Evolutionary conservation across 2,329 filamentous ascomycete species (phyloP).

Genomic region (Diaporthe eres): DNA sequence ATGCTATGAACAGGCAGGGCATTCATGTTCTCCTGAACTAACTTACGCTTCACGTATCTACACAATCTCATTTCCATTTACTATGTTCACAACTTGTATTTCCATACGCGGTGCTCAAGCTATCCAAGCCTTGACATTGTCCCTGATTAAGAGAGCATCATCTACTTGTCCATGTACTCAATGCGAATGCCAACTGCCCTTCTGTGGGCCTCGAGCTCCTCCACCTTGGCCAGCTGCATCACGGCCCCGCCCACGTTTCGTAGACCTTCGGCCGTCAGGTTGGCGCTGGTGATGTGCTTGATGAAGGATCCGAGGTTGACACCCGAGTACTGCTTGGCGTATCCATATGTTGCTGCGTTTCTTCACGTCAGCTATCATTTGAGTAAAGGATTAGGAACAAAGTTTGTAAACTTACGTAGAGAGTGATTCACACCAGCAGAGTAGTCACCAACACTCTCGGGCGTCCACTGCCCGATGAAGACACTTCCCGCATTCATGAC

Average conservation of each 20-base stretch:
- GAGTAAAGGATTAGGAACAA: background rate
- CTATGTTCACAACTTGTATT: background rate
- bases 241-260: conserved; percentile 89
- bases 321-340: conserved; percentile 97
- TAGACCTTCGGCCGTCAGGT: conserved; percentile 88
- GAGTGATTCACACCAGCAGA: conserved; percentile 98
- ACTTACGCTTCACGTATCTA: background rate
- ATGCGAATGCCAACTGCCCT: conserved; percentile 90
- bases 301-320: conserved; percentile 96
- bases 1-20: background rate
- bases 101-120: background rate
- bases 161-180: conserved; percentile 56
- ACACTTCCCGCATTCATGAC: conserved; percentile 97
- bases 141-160: background rate
- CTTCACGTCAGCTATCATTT: conserved; percentile 32
- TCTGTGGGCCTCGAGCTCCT: conserved; percentile 94
- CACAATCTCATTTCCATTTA: conserved; percentile 12
- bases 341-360: conserved; percentile 88
- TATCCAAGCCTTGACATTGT: background rate
- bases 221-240: conserved; percentile 94
- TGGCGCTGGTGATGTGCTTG: conserved; percentile 97
- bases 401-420: conserved; percentile 78
- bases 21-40: background rate
- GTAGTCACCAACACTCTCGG: conserved; percentile 98
- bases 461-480: conserved; percentile 96